Evolutionary conservation across 371 early-diverging fungal species (phyloP), one percentile per base, ranked within the genome.

Genomic region (Rhizopus arrhizus): DNA sequence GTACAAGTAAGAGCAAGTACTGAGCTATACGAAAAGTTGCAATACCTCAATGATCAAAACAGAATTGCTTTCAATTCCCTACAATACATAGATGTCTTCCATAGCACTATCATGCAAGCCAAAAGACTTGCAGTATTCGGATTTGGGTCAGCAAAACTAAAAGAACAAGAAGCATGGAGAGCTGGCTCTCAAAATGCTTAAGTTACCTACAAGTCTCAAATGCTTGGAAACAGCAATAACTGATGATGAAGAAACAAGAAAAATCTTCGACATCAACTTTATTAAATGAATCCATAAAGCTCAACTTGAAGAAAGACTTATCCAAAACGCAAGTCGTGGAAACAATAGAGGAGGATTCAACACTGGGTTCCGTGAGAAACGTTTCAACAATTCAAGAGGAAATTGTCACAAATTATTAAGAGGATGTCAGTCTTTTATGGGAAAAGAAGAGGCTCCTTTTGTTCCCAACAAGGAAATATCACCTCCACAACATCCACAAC

Each of bases 181-280:
- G 12, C 7, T n/a, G 16, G 12, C 50, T 5, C 2, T 15, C 29
- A 58, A 50, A 33, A 41, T 50, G 6, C 58, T 58, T 41, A 35
- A 41, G 28, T 36, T 58, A 12, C 58, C 58, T 22, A 16, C 51
- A 29, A 58, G 49, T 31, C 6, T 58, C 32, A 58, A 41, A 58
- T 31, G 50, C 29, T 13, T 56, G 15, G 56, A 56, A 56, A 16
- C 28, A 2, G 12, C 56, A 45, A 10, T 13, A 47, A 35, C 45
- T 22, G 47, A 56, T 3, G 45, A 32, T 31, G 36, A 22, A 47
- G 47, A 45, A n/a, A n/a, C n/a, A 35, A 34, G 7, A 11, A 56
- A 56, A 16, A 2, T 35, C 8, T 56, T 46, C 35, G 48, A 47
- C 35, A 47, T 4, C 5, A 47, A 47, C 32, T 55, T 55, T 33